Base-by-base conservation (phyloP, 1,284 basidiomycete species). In the Mycosarcoma maydis region DNA sequence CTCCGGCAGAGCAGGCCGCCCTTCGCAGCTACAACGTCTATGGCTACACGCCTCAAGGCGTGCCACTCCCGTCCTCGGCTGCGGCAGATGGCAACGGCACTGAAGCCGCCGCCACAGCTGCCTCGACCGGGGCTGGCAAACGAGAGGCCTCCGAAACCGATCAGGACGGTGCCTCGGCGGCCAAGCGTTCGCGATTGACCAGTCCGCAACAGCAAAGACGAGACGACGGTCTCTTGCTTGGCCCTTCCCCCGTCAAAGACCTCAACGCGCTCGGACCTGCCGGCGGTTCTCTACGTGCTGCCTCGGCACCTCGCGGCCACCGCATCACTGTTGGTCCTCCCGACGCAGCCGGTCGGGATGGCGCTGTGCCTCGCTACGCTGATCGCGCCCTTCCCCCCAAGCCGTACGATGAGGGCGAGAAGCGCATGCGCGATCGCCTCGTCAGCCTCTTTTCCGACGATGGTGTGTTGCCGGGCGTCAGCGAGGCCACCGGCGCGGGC, bases 361-460 rank as follows among this genome's bases (percentile, higher is more conserved):
- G 72, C 4, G 46, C 55, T 23, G 66, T 69, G 5, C 68, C 76
- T n/a, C 68, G 79, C 22, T 81, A 78, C 27, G 75, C 79, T n/a
- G 74, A 78, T 37, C 74, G 77, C 20, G 74, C 76, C 9, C 58
- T 73, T 8, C 46, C 70, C 4, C 77, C 77, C 10, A 72, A 71
- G 43, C 68, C 72, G 8, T 72, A 70, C 39, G 79, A 80, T 51
- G 77, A 80, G 52, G 73, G 71, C 29, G 78, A 80, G 57, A 73
- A 71, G 47, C 58, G 72, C 14, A 71, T 73, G 69, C 76, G 75
- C 42, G 73, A 78, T 32, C 60, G 59, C 29, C 71, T 81, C 39
- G 69, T 75, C 27, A 72, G 60, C 19, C 74, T 79, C 24, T 81
- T 81, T 51, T 71, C 77, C 3, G 75, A 78, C n/a, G 75, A 77